Conservation (phyloP, 495 filamentous ascomycete genomes). For the Astrocystis sublimbata region DNA sequence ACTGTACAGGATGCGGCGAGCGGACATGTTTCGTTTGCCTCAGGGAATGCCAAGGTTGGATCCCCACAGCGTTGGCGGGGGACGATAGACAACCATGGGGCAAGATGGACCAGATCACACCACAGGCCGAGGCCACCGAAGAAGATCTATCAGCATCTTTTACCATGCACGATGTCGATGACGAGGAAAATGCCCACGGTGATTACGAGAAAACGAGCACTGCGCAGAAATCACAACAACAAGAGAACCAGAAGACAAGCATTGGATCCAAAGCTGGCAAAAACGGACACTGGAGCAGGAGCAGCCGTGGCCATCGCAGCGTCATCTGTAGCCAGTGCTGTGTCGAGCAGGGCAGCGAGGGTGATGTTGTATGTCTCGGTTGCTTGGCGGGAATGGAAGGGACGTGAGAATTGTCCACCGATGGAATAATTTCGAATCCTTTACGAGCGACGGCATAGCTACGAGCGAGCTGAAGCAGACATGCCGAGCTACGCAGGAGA, state of each 20-base stretch:
- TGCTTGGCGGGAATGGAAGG: constrained; percentile 46
- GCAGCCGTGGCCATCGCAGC: constrained; percentile 38
- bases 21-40: constrained; percentile 52
- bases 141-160: constrained; percentile 34
- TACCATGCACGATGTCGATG: constrained; percentile 43
- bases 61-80: constrained; percentile 17
- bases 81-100: too few species aligned
- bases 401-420: constrained; percentile 21
- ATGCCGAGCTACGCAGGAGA: too few species aligned
- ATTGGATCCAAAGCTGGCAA: constrained; percentile 13
- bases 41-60: constrained; percentile 47
- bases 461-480: too few species aligned
- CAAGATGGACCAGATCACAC: neutral
- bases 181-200: constrained; percentile 14
- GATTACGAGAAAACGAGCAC: neutral
- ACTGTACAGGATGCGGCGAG: constrained; percentile 49
- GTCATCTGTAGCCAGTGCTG: constrained; percentile 51
- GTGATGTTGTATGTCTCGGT: constrained; percentile 49
- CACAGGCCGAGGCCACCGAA: constrained; percentile 9
- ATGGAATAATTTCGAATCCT: too few species aligned
- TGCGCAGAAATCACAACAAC: constrained; percentile 14
- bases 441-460: too few species aligned
- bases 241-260: constrained; percentile 15
- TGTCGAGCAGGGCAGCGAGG: constrained; percentile 45
- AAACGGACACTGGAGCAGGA: constrained; percentile 28